These are phyloP conservation scores for Trichoderma arundinaceum DNA, from an alignment of 2,329 filamentous ascomycete genomes.

Conservation along the genomic window DNA sequence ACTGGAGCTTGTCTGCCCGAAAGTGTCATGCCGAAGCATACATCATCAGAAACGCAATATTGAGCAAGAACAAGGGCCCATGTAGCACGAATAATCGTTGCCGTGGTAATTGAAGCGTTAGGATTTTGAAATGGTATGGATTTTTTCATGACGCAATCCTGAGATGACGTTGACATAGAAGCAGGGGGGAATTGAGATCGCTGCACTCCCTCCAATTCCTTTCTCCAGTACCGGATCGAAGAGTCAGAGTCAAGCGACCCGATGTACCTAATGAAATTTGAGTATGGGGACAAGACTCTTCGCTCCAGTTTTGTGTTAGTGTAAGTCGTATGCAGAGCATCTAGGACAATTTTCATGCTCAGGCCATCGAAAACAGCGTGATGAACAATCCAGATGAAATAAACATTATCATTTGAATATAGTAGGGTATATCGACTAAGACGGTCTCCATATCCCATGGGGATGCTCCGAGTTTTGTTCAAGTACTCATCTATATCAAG, in stretches of 20 bases:
- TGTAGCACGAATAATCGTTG: slow-evolving; percentile 26
- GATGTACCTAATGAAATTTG: slow-evolving; percentile 12
- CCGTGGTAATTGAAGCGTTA: slow-evolving; percentile 20
- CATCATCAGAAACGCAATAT: slow-evolving; percentile 28
- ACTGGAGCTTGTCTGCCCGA: slow-evolving; percentile 28
- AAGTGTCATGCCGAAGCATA: slow-evolving; percentile 28
- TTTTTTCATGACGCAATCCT: slow-evolving; percentile 15
- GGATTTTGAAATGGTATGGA: slow-evolving; percentile 8
- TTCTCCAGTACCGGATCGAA: slow-evolving; percentile 32
- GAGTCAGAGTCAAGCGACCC: neutral
- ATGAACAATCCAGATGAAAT: slow-evolving; percentile 26
- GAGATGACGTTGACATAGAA: neutral
- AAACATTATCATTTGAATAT: neutral
- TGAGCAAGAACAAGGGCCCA: slow-evolving; percentile 30
- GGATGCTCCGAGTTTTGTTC: neutral
- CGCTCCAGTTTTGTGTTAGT: neutral
- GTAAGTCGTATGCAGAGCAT: slow-evolving; percentile 12
- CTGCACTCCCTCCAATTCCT: slow-evolving; percentile 30
- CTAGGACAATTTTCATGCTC: slow-evolving; percentile 20
- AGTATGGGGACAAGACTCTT: neutral
- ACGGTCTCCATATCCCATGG: slow-evolving; percentile 24
- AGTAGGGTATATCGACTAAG: slow-evolving; percentile 8
- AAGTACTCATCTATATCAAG: slow-evolving; percentile 16
- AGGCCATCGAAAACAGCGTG: slow-evolving; percentile 26
- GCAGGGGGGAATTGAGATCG: slow-evolving; percentile 26